phyloP scores from a whole-genome alignment of 2,329 filamentous ascomycete species.

The Monosporascus sp. region DNA sequence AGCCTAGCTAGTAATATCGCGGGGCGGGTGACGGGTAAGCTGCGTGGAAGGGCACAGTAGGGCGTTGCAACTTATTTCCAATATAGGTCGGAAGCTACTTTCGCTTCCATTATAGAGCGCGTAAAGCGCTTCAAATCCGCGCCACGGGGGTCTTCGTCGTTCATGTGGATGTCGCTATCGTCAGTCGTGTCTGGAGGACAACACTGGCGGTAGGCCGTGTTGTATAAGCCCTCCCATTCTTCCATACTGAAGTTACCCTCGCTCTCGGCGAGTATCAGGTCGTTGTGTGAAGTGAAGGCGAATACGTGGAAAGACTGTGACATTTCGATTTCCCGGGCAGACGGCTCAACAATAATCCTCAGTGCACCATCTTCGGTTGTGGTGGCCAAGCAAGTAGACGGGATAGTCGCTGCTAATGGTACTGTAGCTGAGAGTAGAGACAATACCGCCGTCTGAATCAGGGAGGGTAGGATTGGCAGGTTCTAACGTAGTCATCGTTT shows the following conservation, averaged over 20 bases:
- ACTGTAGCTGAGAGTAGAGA: slow-evolving; percentile 78
- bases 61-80: slow-evolving; percentile 46
- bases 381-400: slow-evolving; percentile 60
- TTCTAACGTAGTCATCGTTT: slow-evolving; percentile 45
- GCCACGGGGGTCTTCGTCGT: slow-evolving; percentile 39
- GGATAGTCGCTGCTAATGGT: slow-evolving; percentile 69
- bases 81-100: slow-evolving; percentile 36
- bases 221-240: slow-evolving; percentile 69
- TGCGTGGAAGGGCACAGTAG: not conserved
- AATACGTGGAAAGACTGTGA: slow-evolving; percentile 77
- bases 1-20: too few relatives aligned
- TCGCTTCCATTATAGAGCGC: slow-evolving; percentile 53
- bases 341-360: slow-evolving; percentile 54
- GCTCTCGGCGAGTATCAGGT: slow-evolving; percentile 74
- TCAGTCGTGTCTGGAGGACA: slow-evolving; percentile 36
- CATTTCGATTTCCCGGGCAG: slow-evolving; percentile 53
- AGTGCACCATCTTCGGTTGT: slow-evolving; percentile 33
- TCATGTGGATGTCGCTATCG: slow-evolving; percentile 39
- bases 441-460: slow-evolving; percentile 74
- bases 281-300: slow-evolving; percentile 68
- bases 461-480: slow-evolving; percentile 71
- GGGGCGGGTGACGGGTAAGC: too few relatives aligned
- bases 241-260: slow-evolving; percentile 71
- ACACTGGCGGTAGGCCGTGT: slow-evolving; percentile 62
- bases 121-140: slow-evolving; percentile 55